Conservation (phyloP, 169 alveolate genomes). For the Perkinsus olseni region DNA sequence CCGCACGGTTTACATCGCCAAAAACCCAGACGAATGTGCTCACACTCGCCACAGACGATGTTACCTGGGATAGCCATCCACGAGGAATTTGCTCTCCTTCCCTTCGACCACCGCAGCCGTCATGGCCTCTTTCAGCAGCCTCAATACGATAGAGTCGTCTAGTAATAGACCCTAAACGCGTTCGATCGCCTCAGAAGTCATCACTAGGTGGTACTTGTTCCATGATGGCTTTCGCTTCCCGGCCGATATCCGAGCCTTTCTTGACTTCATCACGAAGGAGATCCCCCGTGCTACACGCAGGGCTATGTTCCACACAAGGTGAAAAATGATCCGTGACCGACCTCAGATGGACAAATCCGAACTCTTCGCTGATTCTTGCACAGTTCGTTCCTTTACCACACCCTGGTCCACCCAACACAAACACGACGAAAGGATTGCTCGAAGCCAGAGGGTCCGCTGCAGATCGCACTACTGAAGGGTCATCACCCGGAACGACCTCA, state of each 20-base stretch:
- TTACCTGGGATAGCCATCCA: conserved; percentile 67
- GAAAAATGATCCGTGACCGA: background rate
- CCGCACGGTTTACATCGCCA: too few species aligned
- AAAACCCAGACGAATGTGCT: too few species aligned
- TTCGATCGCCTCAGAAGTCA: background rate
- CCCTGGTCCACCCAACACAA: conserved; percentile 64
- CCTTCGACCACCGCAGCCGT: conserved; percentile 16
- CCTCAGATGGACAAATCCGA: conserved; percentile 47
- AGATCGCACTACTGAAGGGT: background rate
- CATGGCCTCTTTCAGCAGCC: conserved; percentile 30
- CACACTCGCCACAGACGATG: background rate
- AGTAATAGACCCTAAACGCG: conserved; percentile 46
- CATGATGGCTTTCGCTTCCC: conserved; percentile 35
- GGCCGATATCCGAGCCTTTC: conserved; percentile 21
- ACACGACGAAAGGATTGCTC: conserved; percentile 44
- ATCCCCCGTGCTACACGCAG: conserved; percentile 41
- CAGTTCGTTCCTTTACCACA: conserved; percentile 67
- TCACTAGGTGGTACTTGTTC: background rate
- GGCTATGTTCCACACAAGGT: background rate
- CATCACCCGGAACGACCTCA: background rate
- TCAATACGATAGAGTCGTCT: conserved; percentile 36
- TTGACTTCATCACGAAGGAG: conserved; percentile 42
- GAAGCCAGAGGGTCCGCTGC: background rate
- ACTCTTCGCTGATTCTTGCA: conserved; percentile 51
- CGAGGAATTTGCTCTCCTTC: conserved; percentile 30